Conservation (phyloP, 192 early-diverging fungal genomes). For the Coemansia sp. region DNA sequence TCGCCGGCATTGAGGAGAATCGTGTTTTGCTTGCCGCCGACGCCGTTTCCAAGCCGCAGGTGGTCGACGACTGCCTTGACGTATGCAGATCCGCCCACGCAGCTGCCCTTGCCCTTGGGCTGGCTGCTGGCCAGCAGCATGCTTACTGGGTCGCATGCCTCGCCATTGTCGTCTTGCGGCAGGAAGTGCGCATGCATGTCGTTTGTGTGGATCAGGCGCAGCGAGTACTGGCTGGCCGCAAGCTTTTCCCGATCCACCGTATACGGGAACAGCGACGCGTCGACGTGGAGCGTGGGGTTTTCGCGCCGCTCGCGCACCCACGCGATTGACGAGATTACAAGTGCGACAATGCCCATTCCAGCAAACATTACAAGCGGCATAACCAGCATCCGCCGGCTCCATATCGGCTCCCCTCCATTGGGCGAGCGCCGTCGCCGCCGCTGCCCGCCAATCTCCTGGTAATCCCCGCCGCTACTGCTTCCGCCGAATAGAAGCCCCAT, state of each 20-base stretch:
- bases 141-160: conserved; percentile 42
- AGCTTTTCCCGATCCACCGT: conserved; percentile 11
- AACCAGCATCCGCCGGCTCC: conserved; percentile 38
- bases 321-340: conserved; percentile 19
- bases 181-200: conserved; percentile 60
- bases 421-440: background rate
- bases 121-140: conserved; percentile 10
- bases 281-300: conserved; percentile 6
- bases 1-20: conserved; percentile 80
- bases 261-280: conserved; percentile 32
- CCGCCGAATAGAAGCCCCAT: conserved; percentile 8
- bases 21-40: conserved; percentile 36
- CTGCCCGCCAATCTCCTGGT: conserved; percentile 3
- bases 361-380: conserved; percentile 32
- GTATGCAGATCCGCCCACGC: conserved; percentile 70
- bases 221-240: conserved; percentile 18
- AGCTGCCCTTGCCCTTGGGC: conserved; percentile 3
- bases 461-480: background rate
- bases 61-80: conserved; percentile 66
- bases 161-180: conserved; percentile 53
- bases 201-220: conserved; percentile 62
- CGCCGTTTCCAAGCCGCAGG: conserved; percentile 48
- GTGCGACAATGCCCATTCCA: conserved; percentile 19
- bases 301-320: conserved; percentile 28
- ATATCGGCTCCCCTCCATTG: conserved; percentile 32